Evolutionary conservation across 345 rosid species (phyloP), one percentile per base, ranked within the genome.

Genomic region (Aurinia saxatilis): DNA sequence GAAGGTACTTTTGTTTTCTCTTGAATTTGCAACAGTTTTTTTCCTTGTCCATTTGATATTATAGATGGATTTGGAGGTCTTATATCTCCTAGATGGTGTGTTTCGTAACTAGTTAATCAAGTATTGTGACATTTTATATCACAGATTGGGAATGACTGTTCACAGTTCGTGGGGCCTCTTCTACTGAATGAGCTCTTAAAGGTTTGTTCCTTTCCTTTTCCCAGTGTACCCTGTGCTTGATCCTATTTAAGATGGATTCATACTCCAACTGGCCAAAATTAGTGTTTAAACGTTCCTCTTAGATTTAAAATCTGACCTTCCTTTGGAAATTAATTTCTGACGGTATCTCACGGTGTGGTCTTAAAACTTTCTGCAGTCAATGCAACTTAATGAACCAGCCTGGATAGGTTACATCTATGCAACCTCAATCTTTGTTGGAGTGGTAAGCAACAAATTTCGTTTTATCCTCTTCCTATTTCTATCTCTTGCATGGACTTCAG

Each of bases 81-180:
- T 58, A 23, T 31, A 38, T 57, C 53, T 19, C 29, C 58, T 49
- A 16, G 19, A 57, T 36, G 6, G 41, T 38, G 31, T 68, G 65
- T 17, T 48, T 31, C 29, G 53, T 18, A 30, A 50, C 19, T 68
- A 12, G 40, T 34, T 66, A 59, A 41, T 57, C 33, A 51, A 76
- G 41, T 66, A 50, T 31, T 40, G 77, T 30, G 50, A 40, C 37
- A n/a, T 47, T 21, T 48, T 31, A 16, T 55, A 31, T 33, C 50
- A 60, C 58, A 93, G 99, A 85, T 93, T 73, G 88, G 88, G 68
- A 93, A 93, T 68, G 99, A 93, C 73, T 68, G 79, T 71, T 87
- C 99, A 27, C 99, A 93, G 60, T 93, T 93, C 73, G 90, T 87
- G 63, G 99, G 99, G 62, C 99, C 99, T 8, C 90, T 93, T 37